phyloP scores from a whole-genome alignment of 2,329 filamentous ascomycete genomes.

The Chlorencoelia australis region DNA sequence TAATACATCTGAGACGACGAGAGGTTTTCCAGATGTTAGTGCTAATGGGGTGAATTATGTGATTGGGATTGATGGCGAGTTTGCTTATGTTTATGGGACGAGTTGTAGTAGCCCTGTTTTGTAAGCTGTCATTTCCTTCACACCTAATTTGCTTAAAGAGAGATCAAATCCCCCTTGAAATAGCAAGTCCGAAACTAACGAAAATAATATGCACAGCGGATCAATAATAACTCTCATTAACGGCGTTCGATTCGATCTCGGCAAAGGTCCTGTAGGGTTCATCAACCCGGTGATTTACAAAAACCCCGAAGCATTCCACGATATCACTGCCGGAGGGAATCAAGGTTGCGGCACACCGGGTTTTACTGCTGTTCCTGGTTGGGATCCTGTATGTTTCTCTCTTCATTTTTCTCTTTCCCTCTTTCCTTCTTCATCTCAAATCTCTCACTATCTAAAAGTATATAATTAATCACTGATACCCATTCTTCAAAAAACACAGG shows the following conservation, averaged over 20 bases:
- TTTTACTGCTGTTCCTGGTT: constrained; percentile 25
- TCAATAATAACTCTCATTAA: constrained; percentile 52
- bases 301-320: constrained; percentile 22
- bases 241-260: constrained; percentile 43
- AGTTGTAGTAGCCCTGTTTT: constrained; percentile 34
- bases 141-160: too few relatives aligned
- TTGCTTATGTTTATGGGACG: constrained; percentile 38
- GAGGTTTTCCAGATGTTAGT: constrained; percentile 38
- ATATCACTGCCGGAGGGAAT: constrained; percentile 30
- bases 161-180: too few relatives aligned
- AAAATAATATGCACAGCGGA: too few relatives aligned
- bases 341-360: constrained; percentile 30
- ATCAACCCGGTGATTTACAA: constrained; percentile 34
- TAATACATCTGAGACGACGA: constrained; percentile 34
- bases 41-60: constrained; percentile 35
- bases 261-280: constrained; percentile 34
- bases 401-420: constrained; percentile 5
- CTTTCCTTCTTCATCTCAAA: neutral
- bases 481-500: neutral
- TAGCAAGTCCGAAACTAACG: too few relatives aligned
- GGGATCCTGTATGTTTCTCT: constrained; percentile 32
- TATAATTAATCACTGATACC: neutral
- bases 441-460: neutral
- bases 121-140: too few relatives aligned
- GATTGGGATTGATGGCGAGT: constrained; percentile 34